Percentiles rank a stretch among this genome's conserved stretches.
phyloP scores from a whole-genome alignment of 2,329 filamentous ascomycete genomes.

The Hypoxylon sp. region DNA sequence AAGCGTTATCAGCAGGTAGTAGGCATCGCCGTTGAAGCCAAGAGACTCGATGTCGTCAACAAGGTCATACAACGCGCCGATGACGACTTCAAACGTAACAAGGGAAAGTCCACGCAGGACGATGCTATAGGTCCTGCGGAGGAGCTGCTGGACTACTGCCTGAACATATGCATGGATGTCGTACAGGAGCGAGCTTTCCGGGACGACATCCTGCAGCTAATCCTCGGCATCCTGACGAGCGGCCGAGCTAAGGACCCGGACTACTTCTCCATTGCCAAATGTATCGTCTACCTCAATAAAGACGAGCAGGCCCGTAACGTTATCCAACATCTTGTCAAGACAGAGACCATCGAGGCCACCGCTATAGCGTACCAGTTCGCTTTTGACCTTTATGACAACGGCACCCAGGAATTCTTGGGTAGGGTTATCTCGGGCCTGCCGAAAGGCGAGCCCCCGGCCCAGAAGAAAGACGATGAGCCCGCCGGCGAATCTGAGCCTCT shows the following conservation, averaged over 20 bases:
- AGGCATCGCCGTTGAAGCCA: conserved; percentile 93
- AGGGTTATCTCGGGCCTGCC: conserved; percentile 88
- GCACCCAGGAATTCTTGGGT: conserved; percentile 93
- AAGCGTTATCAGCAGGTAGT: conserved; percentile 95
- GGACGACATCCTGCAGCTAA: conserved; percentile 83
- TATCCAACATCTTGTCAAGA: conserved; percentile 80
- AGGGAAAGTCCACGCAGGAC: conserved; percentile 64
- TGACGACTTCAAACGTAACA: conserved; percentile 78
- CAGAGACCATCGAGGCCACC: conserved; percentile 78
- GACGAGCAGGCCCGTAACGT: conserved; percentile 90
- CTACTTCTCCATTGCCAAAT: conserved; percentile 98
- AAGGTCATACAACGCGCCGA: conserved; percentile 89
- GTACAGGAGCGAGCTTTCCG: conserved; percentile 92
- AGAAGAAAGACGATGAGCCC: conserved; percentile 60
- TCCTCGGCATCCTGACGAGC: conserved; percentile 87
- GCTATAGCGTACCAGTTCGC: conserved; percentile 96
- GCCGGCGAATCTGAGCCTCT: conserved; percentile 57
- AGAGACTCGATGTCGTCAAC: conserved; percentile 86
- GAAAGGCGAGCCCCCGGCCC: conserved; percentile 52
- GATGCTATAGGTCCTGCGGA: conserved; percentile 71
- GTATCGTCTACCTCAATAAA: conserved; percentile 93
- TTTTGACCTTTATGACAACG: conserved; percentile 98
- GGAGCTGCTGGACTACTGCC: conserved; percentile 94
- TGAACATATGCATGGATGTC: conserved; percentile 97
- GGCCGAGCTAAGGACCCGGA: conserved; percentile 87